A percentile compares a stretch with the other conserved stretches of the same genome.
These are phyloP conservation scores for Thelephora aurantiotincta DNA, from an alignment of 768 basidiomycete species.

Conservation along the genomic window DNA sequence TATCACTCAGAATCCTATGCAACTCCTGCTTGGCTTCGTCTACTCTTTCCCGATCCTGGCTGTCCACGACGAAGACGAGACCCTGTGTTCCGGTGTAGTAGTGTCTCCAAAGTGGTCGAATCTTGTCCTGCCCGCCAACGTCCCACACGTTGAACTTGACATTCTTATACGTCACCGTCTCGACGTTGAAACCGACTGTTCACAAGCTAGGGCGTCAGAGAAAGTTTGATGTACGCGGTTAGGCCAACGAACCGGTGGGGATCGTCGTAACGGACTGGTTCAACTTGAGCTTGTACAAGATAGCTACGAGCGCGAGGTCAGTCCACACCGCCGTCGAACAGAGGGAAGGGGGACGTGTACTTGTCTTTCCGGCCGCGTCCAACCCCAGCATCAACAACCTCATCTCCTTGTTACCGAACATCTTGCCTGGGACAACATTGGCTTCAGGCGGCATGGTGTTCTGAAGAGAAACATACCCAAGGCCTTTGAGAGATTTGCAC, in stretches of 20 bases:
- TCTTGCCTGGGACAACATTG: constrained; percentile 41
- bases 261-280: constrained; percentile 99
- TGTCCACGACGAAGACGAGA: constrained; percentile 96
- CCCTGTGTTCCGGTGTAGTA: constrained; percentile 99
- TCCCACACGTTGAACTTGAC: constrained; percentile 95
- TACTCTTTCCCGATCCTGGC: constrained; percentile 87
- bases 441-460: constrained; percentile 1
- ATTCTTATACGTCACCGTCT: constrained; percentile 98
- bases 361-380: constrained; percentile 97
- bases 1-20: constrained; percentile 88
- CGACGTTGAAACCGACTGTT: constrained; percentile 94
- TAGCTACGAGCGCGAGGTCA: constrained; percentile 39
- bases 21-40: constrained; percentile 95
- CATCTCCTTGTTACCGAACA: constrained; percentile 99
- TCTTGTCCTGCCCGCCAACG: constrained; percentile 99
- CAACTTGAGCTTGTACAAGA: constrained; percentile 96
- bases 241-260: constrained; percentile 62
- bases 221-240: constrained; percentile 2
- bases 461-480: constrained; percentile 33
- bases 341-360: constrained; percentile 30
- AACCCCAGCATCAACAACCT: constrained; percentile 91
- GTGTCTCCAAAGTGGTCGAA: constrained; percentile 94
- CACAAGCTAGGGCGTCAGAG: constrained; percentile 2
- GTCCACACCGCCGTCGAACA: neutral
- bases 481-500: constrained; percentile 78